A percentile compares a stretch with the other conserved stretches of the same genome.
phyloP scores from a whole-genome alignment of 2,329 filamentous ascomycete species.

The Penicillium sp. region DNA sequence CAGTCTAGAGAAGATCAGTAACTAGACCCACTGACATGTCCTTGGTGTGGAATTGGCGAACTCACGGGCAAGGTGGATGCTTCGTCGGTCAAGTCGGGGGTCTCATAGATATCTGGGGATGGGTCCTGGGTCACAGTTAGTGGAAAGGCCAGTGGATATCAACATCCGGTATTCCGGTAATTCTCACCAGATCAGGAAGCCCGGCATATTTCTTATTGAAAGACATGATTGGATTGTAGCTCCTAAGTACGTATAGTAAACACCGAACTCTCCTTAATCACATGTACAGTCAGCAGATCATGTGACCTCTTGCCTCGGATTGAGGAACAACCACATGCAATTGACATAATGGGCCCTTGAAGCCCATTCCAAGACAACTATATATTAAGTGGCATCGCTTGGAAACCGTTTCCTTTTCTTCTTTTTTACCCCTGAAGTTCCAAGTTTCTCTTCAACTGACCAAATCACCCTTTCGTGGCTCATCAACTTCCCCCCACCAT shows the following conservation, averaged over 20 bases:
- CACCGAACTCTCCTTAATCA: slow-evolving; percentile 10
- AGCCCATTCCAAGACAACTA: slow-evolving; percentile 3
- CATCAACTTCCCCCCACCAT: slow-evolving; percentile 13
- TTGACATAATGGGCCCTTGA: slow-evolving; percentile 4
- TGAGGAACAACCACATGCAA: slow-evolving; percentile 23
- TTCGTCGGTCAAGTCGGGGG: slow-evolving; percentile 86
- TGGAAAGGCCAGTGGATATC: not conserved
- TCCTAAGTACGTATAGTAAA: slow-evolving; percentile 5
- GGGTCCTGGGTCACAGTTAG: slow-evolving; percentile 60
- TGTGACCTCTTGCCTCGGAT: slow-evolving; percentile 16
- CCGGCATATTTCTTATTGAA: slow-evolving; percentile 79
- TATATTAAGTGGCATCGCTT: slow-evolving; percentile 6
- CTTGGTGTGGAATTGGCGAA: slow-evolving; percentile 8
- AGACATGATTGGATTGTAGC: slow-evolving; percentile 53
- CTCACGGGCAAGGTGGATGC: slow-evolving; percentile 77
- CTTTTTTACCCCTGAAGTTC: not conserved
- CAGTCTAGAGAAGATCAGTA: slow-evolving; percentile 51
- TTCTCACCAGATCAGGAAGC: slow-evolving; percentile 69
- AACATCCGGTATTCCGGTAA: not conserved
- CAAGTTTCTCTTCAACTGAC: not conserved
- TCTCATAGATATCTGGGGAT: slow-evolving; percentile 94
- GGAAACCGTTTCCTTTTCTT: not conserved
- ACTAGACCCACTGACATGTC: not conserved
- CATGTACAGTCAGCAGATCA: slow-evolving; percentile 14
- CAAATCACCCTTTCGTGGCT: not conserved